Base-by-base conservation (phyloP, 768 basidiomycete genomes). In the Russula brevipes region DNA sequence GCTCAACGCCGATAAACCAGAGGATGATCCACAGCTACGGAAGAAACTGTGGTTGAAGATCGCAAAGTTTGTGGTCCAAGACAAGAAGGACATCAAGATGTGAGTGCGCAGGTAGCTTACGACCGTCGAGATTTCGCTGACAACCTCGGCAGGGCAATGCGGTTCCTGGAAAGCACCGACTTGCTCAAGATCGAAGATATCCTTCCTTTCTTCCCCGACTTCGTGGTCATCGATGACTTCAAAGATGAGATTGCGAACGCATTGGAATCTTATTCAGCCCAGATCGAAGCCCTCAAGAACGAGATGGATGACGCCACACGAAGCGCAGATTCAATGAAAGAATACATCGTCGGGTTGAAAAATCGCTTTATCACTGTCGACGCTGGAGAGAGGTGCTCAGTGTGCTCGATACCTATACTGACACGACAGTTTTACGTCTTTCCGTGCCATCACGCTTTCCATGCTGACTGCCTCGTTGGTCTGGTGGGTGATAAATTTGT, bases 11-110 rank as follows among this genome's bases (percentile, higher is more conserved):
- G 93, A 99, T 72, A 88, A 88, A 82, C 94, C 93, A 8, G 92
- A 91, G 68, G 94, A 94, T 63, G 95, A 98, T 70, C 85, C 84
- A 57, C 82, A 83, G 39, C 71, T 98, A 66, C 78, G 91, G 64
- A 98, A 96, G 79, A 94, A 94, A 74, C 78, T 99, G 57, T 99
- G 97, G 97, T 78, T 99, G 57, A 98, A 98, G 78, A 94, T 98
- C 68, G 97, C 97, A n/a, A 89, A 89, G 66, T 95, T 95, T 75
- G 95, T 98, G 47, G 95, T 99, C 14, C 94, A 96, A 71, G 93
- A 98, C 76, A 92, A 97, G 80, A 89, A 94, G 71, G 97, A 98
- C 68, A 96, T 99, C 74, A 96, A 97, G 79, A 86, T 92, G 97
- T 97, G 74, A 68, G 94, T 82, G 33, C 24, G 17, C 17, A 11